These are phyloP conservation scores for Plantago coronopus DNA, from an alignment of 305 asterid genomes.

Conservation along the genomic window DNA sequence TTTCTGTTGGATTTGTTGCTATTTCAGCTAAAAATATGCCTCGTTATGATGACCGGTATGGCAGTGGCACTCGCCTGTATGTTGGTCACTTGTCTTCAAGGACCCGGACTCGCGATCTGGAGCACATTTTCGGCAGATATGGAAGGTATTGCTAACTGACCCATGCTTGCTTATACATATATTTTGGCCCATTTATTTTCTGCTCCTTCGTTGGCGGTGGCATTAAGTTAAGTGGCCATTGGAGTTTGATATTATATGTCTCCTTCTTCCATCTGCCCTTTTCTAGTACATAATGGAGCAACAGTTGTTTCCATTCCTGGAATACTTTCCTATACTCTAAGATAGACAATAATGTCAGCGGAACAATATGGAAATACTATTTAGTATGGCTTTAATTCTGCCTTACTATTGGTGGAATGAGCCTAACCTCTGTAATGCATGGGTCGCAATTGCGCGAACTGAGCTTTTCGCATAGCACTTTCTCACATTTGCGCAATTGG, in stretches of 20 bases:
- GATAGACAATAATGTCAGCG: too few relatives aligned
- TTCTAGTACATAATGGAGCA: too few relatives aligned
- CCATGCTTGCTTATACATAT: not conserved
- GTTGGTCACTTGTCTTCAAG: constrained; percentile 92
- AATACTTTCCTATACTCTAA: too few relatives aligned
- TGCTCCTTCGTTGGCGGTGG: not conserved
- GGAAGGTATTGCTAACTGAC: constrained; percentile 58
- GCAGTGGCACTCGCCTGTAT: constrained; percentile 75
- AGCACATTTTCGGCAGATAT: constrained; percentile 78
- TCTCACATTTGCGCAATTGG: not conserved
- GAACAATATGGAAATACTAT: too few relatives aligned
- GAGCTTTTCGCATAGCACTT: constrained; percentile 1
- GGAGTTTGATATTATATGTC: not conserved
- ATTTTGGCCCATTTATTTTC: not conserved
- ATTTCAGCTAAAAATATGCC: constrained; percentile 55
- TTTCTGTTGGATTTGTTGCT: not conserved
- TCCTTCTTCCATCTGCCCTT: too few relatives aligned
- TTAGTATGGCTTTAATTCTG: too few relatives aligned
- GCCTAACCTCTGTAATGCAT: too few relatives aligned
- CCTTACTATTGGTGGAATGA: too few relatives aligned
- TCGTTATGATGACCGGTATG: constrained; percentile 74
- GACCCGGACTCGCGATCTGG: constrained; percentile 88
- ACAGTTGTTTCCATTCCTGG: too few relatives aligned
- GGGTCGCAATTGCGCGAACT: not conserved
- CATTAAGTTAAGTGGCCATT: not conserved